Base-by-base conservation (phyloP, 306 rosid species). In the Fagus crenata region DNA sequence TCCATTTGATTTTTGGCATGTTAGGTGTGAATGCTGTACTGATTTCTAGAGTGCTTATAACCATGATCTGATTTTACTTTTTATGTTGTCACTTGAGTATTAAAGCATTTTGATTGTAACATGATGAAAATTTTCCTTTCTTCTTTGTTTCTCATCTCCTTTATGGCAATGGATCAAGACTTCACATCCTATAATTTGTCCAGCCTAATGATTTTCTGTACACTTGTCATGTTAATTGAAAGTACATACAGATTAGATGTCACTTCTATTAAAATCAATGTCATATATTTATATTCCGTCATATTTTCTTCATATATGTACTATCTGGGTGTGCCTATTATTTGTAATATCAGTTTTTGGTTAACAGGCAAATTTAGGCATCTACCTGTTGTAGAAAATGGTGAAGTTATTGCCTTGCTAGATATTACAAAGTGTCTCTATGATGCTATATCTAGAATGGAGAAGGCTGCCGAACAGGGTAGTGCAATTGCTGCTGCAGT, bases 371-470 rank as follows among this genome's bases (percentile, higher is more conserved):
- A 90, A 87, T 95, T 95, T 79, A 91, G 98, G 84, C 98, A 95
- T 80, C 98, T 95, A 49, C 97, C 98, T 36, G 98, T 95, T 28
- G 98, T 95, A 61, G 97, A 95, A 84, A 92, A 85, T 86, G 97
- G 97, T 42, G 97, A 95, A 81, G 98, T 95, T 76, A 88, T 92
- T 79, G 98, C 97, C 81, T 79, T 95, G 85, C 75, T 95, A 75
- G 98, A 95, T 89, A 95, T 95, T 67, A 87, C 97, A 72, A 90
- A 85, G 83, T 95, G 98, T 79, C 97, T 95, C 11, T 95, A 90
- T 82, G 98, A 95, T 82, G 98, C 97, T 75, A 95, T 95, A 85
- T 81, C 91, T 40, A 88, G 92, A 85, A 81, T 90, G 97, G 97
- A 95, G 88, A 95, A 89, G 86, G 97, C 98, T 53, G 90, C 96